Conservation (phyloP, 2,329 filamentous ascomycete genomes). For the Macroventuria anomochaeta region DNA sequence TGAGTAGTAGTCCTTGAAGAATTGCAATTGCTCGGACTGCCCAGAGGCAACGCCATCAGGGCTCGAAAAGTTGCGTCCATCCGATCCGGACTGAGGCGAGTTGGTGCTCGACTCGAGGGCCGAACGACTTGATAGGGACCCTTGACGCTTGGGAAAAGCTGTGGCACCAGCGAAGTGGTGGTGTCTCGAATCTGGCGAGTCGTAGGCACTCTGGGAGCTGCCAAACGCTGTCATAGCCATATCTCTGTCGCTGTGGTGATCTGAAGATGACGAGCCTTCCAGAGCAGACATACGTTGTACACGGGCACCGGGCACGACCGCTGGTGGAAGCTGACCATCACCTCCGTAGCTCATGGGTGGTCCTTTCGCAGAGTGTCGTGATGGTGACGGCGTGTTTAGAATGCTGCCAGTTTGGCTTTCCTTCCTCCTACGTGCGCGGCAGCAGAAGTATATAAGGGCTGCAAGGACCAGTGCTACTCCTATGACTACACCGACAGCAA, state of each 20-base stretch:
- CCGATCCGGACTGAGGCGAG: slow-evolving; percentile 67
- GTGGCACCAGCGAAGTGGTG: slow-evolving; percentile 47
- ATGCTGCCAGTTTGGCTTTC: slow-evolving; percentile 72
- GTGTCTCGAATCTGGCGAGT: slow-evolving; percentile 72
- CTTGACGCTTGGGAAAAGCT: slow-evolving; percentile 70
- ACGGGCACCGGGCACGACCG: slow-evolving; percentile 79
- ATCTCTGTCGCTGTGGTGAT: slow-evolving; percentile 51
- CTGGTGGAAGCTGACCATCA: slow-evolving; percentile 45
- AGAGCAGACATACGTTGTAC: slow-evolving; percentile 96
- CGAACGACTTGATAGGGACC: slow-evolving; percentile 88
- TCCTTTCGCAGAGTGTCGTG: slow-evolving; percentile 39
- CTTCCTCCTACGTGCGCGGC: slow-evolving; percentile 61
- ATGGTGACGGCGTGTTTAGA: slow-evolving; percentile 88
- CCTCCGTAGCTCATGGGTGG: slow-evolving; percentile 52
- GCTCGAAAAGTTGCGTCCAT: slow-evolving; percentile 76
- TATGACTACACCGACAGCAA: slow-evolving; percentile 80
- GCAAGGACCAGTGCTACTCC: slow-evolving; percentile 73
- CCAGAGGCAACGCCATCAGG: slow-evolving; percentile 83
- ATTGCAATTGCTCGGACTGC: slow-evolving; percentile 92
- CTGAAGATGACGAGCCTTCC: slow-evolving; percentile 70
- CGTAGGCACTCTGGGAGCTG: slow-evolving; percentile 45
- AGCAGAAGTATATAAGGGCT: slow-evolving; percentile 66
- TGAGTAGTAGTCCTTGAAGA: slow-evolving; percentile 99
- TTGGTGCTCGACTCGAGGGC: slow-evolving; percentile 71
- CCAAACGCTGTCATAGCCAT: slow-evolving; percentile 32